Evolutionary conservation across 208 protist genomes (phyloP).

Genomic region (Leishmania aethiopica): DNA sequence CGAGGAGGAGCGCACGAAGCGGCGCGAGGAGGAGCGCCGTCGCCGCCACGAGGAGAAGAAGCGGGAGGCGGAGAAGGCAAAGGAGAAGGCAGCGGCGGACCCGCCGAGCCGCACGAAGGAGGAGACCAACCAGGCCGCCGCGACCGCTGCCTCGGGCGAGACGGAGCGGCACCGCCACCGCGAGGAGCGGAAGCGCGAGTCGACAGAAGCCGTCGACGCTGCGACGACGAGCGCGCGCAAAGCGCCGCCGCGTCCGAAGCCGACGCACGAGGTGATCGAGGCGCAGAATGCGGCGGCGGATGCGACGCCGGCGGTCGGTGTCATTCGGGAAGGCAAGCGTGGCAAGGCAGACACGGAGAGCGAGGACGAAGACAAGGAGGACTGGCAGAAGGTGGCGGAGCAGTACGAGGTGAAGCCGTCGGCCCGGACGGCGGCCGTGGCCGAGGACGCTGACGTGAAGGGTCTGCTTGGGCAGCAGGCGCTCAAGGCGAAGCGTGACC

Average conservation of each 20-base stretch:
- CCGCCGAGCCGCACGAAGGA: not conserved
- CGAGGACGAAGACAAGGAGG: slow-evolving; percentile 48
- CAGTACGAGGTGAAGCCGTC: slow-evolving; percentile 57
- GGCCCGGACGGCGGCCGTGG: slow-evolving; percentile 35
- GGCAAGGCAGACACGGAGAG: slow-evolving; percentile 14
- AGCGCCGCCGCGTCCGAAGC: slow-evolving; percentile 75
- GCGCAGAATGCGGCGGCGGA: slow-evolving; percentile 34
- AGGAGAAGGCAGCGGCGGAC: slow-evolving; percentile 19
- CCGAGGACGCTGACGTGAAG: slow-evolving; percentile 61
- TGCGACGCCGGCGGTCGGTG: slow-evolving; percentile 44
- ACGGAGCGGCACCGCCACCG: slow-evolving; percentile 32
- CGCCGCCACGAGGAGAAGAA: slow-evolving; percentile 59
- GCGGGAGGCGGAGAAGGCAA: slow-evolving; percentile 35
- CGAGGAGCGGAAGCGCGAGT: slow-evolving; percentile 40
- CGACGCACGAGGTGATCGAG: slow-evolving; percentile 75
- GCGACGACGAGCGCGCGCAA: slow-evolving; percentile 53
- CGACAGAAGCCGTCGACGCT: slow-evolving; percentile 1
- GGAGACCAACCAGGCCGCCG: slow-evolving; percentile 1
- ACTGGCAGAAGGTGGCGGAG: slow-evolving; percentile 86
- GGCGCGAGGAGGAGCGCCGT: slow-evolving; percentile 61
- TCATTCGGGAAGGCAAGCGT: slow-evolving; percentile 67
- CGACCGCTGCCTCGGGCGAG: slow-evolving; percentile 16
- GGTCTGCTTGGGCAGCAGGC: slow-evolving; percentile 86
- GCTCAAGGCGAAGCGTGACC: slow-evolving; percentile 78
- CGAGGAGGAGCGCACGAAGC: slow-evolving; percentile 65